Evolutionary conservation across 345 rosid species (phyloP).

Genomic region (Eutrema yunnanense): DNA sequence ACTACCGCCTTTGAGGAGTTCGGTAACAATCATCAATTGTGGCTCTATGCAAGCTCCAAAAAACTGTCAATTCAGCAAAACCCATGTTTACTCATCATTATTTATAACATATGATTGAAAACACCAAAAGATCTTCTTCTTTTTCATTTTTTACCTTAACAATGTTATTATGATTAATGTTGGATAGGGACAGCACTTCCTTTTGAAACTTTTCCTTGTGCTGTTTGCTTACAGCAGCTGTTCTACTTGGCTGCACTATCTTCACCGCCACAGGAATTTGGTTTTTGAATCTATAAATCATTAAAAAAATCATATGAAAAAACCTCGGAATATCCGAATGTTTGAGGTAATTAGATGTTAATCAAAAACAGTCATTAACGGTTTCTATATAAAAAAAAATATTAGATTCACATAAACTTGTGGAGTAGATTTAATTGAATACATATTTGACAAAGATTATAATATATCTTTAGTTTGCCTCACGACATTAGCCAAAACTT

Average conservation of each 20-base stretch:
- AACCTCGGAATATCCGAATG: background rate
- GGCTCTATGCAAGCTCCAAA: conserved; percentile 56
- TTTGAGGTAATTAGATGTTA: background rate
- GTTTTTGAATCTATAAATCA: conserved; percentile 14
- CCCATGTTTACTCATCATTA: background rate
- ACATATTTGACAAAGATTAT: background rate
- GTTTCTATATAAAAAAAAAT: background rate
- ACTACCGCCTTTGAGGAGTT: conserved; percentile 42
- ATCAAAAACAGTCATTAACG: background rate
- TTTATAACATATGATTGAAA: background rate
- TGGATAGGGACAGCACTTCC: conserved; percentile 52
- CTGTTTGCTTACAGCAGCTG: conserved; percentile 23
- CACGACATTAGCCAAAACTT: too few relatives aligned
- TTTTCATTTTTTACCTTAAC: conserved; percentile 35
- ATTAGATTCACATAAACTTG: background rate
- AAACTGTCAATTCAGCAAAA: conserved; percentile 31
- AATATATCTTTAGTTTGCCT: background rate
- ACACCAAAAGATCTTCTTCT: background rate
- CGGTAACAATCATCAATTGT: conserved; percentile 49
- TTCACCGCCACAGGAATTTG: conserved; percentile 47
- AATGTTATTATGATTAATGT: conserved; percentile 41
- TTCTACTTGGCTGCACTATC: conserved; percentile 38
- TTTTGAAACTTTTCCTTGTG: conserved; percentile 43
- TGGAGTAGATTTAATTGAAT: background rate
- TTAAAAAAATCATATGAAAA: background rate